These are phyloP conservation scores for Penicillium goetzii DNA, from an alignment of 495 filamentous ascomycete genomes.

Conservation along the genomic window DNA sequence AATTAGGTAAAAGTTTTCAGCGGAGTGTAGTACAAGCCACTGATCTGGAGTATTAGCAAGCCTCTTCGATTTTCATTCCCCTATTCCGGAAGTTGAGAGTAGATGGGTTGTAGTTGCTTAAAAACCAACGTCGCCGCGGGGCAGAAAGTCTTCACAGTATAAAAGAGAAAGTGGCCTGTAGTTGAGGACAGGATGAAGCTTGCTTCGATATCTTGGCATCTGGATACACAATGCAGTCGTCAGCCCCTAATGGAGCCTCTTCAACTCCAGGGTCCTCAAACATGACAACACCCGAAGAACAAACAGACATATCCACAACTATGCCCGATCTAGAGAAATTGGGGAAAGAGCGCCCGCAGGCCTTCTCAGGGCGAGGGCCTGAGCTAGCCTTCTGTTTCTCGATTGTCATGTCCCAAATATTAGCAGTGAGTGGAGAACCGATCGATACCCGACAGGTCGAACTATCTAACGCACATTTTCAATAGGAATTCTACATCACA, in stretches of 20 bases:
- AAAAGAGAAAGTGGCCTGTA: not conserved
- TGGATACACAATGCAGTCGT: not conserved
- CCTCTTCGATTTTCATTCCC: constrained; percentile 8
- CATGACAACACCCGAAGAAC: constrained; percentile 6
- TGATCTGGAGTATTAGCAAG: constrained; percentile 7
- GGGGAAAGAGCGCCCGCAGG: constrained; percentile 69
- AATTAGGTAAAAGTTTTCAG: not conserved
- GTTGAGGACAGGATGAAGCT: not conserved
- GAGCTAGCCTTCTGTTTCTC: constrained; percentile 76
- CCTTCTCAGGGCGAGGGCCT: constrained; percentile 61
- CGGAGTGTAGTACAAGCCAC: not conserved
- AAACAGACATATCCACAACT: constrained; percentile 10
- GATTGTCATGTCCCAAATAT: constrained; percentile 71
- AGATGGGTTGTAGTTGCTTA: constrained; percentile 10
- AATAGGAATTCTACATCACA: constrained; percentile 78
- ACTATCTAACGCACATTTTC: constrained; percentile 19
- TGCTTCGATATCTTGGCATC: not conserved
- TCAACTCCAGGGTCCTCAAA: not conserved
- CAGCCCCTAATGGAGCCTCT: not conserved
- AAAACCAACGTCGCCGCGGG: not conserved
- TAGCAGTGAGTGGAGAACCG: constrained; percentile 54
- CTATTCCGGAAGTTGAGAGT: constrained; percentile 12
- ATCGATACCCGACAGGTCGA: not conserved
- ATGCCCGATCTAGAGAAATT: constrained; percentile 58
- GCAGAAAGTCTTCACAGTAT: not conserved